Base-by-base conservation (phyloP, 2,329 filamentous ascomycete genomes). In the Pseudogymnoascus sp. region DNA sequence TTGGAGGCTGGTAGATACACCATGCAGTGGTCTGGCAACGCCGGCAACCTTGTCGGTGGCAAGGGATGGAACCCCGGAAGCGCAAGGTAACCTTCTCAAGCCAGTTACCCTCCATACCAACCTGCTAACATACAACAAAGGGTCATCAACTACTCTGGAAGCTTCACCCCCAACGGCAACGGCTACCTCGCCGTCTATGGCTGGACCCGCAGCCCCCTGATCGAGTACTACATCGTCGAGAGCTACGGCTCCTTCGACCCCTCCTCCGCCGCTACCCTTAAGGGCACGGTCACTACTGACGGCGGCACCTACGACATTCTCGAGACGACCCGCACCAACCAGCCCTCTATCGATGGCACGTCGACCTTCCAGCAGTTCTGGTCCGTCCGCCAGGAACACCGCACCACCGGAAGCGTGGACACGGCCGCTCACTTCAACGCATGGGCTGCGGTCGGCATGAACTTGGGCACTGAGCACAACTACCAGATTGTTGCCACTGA, bases 191-290 rank as follows among this genome's bases (percentile, higher is more conserved):
- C 81, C 12, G 71, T 85, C n/a, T 85, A 85, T 68, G 82, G 82
- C 52, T 85, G 83, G 81, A 81, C 66, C 14, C 45, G 11, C 3
- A 77, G 76, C 69, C 80, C 80, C 0, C 72, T 83, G n/a, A 75
- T 83, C 69, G 82, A 84, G 67, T 84, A 83, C 74, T 84, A 84
- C 73, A 79, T 85, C 63, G 75, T 84, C 66, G 82, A 85, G 64
- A 72, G 75, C 16, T 80, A 78, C 68, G 80, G 78, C 64, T 76
- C 75, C 43, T 78, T 82, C 68, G 75, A 80, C 49, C 79, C 80
- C 1, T 75, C 75, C 63, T 75, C 77, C 67, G 78, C 74, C 14
- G 76, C 76, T 65, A 78, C 75, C 2, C 73, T 74, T 64, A 79
- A 80, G 69, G 82, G 81, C 23, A 77, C 77, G 63, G 77, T 85